Conservation (phyloP, 2,329 filamentous ascomycete species). For the Diaporthe sp. region DNA sequence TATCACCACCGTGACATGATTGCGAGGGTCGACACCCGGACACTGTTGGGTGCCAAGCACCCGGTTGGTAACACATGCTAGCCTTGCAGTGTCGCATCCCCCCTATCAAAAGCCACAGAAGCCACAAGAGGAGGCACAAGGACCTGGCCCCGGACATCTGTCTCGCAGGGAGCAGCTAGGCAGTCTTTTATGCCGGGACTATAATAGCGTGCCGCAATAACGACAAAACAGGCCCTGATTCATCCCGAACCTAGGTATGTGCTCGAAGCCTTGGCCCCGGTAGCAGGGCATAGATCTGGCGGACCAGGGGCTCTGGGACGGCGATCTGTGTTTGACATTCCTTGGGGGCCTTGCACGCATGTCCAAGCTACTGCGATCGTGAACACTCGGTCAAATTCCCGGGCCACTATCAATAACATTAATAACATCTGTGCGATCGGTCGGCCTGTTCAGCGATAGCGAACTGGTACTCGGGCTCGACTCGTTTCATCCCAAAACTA, state of each 20-base stretch:
- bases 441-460: conserved; percentile 20
- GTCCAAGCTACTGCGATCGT: conserved; percentile 18
- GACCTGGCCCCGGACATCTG: background rate
- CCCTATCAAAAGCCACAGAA: conserved; percentile 19
- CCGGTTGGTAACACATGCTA: conserved; percentile 20
- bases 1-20: conserved; percentile 27
- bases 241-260: conserved; percentile 28
- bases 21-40: conserved; percentile 8
- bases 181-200: conserved; percentile 23
- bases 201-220: conserved; percentile 19
- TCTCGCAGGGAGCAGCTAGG: conserved; percentile 23
- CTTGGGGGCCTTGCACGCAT: conserved; percentile 23
- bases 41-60: conserved; percentile 15
- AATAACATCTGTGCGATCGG: conserved; percentile 24
- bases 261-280: conserved; percentile 12
- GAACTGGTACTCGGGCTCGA: conserved; percentile 21
- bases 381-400: conserved; percentile 26
- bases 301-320: conserved; percentile 30
- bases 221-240: conserved; percentile 40
- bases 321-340: conserved; percentile 39
- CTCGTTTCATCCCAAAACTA: conserved; percentile 34
- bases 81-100: conserved; percentile 16
- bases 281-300: conserved; percentile 20
- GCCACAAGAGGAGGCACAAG: background rate
- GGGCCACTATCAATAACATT: conserved; percentile 26